Evolutionary conservation across 176 grass and related monocot genomes (phyloP), one percentile per base, ranked within the genome.

Genomic region (Stipa capillata): DNA sequence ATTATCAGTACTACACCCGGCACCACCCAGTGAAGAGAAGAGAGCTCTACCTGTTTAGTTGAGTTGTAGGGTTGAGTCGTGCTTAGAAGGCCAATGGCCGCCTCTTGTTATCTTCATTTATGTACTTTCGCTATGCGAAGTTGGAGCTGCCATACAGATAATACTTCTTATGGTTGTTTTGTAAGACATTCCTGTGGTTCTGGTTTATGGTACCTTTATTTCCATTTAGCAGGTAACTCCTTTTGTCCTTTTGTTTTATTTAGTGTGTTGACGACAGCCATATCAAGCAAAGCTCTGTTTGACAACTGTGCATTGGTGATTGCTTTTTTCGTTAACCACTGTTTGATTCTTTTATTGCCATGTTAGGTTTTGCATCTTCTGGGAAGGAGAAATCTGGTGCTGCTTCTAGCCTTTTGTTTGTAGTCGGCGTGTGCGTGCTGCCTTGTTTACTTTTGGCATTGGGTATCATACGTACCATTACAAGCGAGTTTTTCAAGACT

Each of bases 1-100:
- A 99, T 99, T 82, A 92, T 99, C 75, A 93, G 65, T 53, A 89
- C 81, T 37, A 72, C 90, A 7, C 77, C 90, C 43, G 79, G 72
- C 65, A 81, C 87, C 44, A 73, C 88, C 42, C 96, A 95, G 86
- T 99, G 84, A 93, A 85, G 83, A 83, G 27, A 1, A 50, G 14
- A 34, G 23, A 58, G 8, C 52, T 56, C 57, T 64, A 34, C 72
- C 72, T 66, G 31, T 83, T 21, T 78, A 77, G 70, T 63, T 84
- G 77, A 41, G 47, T 44, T 77, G 17, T 88, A 85, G 82, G 44
- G 44, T 60, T 68, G 34, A 28, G 70, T 69, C 36, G 36, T 80
- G 53, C 53, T 35, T 51, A 47, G 27, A 23, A 24, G 44, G 55
- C 54, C 71, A 63, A 47, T 80, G 14, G 10, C 37, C 4, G 20